These are phyloP conservation scores for Ceriops tagal DNA, from an alignment of 345 rosid genomes.

Conservation along the genomic window DNA sequence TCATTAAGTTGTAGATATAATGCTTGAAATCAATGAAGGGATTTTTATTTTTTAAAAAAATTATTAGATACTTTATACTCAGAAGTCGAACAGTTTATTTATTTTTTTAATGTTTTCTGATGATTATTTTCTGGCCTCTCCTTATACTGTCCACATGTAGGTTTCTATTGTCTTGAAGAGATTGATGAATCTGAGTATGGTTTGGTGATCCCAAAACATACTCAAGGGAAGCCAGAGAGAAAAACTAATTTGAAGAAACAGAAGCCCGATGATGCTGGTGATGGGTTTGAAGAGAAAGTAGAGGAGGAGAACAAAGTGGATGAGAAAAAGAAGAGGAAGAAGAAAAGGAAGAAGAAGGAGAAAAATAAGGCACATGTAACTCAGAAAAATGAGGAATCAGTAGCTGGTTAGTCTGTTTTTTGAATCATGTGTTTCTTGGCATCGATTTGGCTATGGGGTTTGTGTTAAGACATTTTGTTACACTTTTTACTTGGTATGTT, in stretches of 20 bases:
- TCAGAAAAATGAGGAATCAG: constrained; percentile 28
- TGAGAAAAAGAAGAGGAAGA: constrained; percentile 33
- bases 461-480: too few species aligned
- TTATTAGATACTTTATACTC: neutral
- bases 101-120: neutral
- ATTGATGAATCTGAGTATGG: constrained; percentile 70
- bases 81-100: too few species aligned
- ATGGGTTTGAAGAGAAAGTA: constrained; percentile 26
- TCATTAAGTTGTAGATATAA: neutral
- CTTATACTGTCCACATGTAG: constrained; percentile 29
- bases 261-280: constrained; percentile 30
- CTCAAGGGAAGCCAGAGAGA: constrained; percentile 29
- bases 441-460: too few species aligned
- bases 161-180: constrained; percentile 91
- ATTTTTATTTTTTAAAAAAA: neutral
- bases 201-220: constrained; percentile 36
- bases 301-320: constrained; percentile 13
- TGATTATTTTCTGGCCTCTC: neutral
- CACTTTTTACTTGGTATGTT: too few species aligned
- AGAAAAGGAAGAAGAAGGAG: constrained; percentile 43
- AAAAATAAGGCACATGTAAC: constrained; percentile 36
- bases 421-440: too few species aligned
- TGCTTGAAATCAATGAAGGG: neutral
- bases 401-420: constrained; percentile 45
- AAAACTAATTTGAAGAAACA: constrained; percentile 34